These are phyloP conservation scores for Saccharomycopsis crataegensis DNA, from an alignment of 1,139 yeast species.

Conservation along the genomic window DNA sequence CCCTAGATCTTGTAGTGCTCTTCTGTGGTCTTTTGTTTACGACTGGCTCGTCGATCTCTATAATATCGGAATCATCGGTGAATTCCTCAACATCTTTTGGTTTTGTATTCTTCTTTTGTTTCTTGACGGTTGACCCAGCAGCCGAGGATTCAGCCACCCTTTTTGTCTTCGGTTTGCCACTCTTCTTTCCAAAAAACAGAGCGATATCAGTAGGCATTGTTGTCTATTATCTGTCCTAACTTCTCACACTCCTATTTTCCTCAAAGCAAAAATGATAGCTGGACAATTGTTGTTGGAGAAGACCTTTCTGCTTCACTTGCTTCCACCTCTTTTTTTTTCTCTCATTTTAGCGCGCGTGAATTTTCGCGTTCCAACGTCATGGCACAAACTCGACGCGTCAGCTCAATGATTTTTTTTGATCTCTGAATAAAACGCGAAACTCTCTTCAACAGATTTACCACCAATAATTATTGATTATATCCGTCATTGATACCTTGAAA, in stretches of 20 bases:
- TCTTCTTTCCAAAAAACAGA: slow-evolving; percentile 22
- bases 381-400: too few relatives aligned
- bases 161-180: not conserved
- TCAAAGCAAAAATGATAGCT: too few relatives aligned
- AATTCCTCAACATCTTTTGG: not conserved
- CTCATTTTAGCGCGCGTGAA: too few relatives aligned
- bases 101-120: not conserved
- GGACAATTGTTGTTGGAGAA: too few relatives aligned
- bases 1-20: not conserved
- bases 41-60: not conserved
- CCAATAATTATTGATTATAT: not conserved
- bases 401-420: not conserved
- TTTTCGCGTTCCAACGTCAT: too few relatives aligned
- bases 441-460: not conserved
- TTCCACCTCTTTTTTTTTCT: too few relatives aligned
- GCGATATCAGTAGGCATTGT: slow-evolving; percentile 13
- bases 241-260: too few relatives aligned
- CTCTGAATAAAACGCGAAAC: not conserved
- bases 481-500: not conserved
- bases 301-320: too few relatives aligned
- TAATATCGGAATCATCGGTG: not conserved
- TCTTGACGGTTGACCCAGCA: slow-evolving; percentile 14
- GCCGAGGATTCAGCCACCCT: not conserved
- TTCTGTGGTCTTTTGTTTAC: not conserved
- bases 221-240: too few relatives aligned